Evolutionary conservation across 305 asterid genomes (phyloP), one percentile per base, ranked within the genome.

Genomic region (Solanum hybrid): DNA sequence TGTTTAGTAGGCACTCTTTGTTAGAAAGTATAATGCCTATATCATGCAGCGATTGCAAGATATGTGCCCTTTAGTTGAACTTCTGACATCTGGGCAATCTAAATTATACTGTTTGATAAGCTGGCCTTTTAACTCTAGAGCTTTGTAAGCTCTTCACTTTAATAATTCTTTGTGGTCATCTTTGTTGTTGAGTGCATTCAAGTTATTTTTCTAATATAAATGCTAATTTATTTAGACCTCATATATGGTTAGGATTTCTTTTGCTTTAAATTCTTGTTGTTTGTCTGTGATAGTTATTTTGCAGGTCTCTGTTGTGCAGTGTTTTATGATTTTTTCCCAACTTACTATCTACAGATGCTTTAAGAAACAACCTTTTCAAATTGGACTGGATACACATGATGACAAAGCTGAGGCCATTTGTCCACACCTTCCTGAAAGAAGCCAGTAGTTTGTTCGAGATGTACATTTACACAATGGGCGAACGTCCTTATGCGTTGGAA

Each of bases 381-480:
- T 89, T 97, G 79, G 95, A 95, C 29, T 68, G 89, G 90, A 96
- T 97, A 92, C 95, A 93, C 39, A 96, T 96, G 99, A 95, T 97
- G 97, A 97, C 99, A 78, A 97, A 97, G 94, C 92, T 97, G 92
- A 94, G 99, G 94, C 99, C 99, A 29, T 96, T 92, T 91, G 98
- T 96, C 84, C 96, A 92, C 79, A 92, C 93, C 29, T 96, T 97
- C 90, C 91, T 97, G 89, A 94, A 94, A 89, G 97, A 95, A 94
- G 98, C 98, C 65, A 95, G 96, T 89, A 93, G 93, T 27, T 89
- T 96, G 91, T 97, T 96, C 78, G 99, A 96, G 91, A 95, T 97
- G 99, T 96, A 93, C 90, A 96, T 97, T 89, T 97, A 97, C 91
- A 97, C 99, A 15, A 96, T 96, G 99, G 99, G 98, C 3, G 98